Conservation (phyloP, 768 basidiomycete genomes). For the Pholiota conissans region DNA sequence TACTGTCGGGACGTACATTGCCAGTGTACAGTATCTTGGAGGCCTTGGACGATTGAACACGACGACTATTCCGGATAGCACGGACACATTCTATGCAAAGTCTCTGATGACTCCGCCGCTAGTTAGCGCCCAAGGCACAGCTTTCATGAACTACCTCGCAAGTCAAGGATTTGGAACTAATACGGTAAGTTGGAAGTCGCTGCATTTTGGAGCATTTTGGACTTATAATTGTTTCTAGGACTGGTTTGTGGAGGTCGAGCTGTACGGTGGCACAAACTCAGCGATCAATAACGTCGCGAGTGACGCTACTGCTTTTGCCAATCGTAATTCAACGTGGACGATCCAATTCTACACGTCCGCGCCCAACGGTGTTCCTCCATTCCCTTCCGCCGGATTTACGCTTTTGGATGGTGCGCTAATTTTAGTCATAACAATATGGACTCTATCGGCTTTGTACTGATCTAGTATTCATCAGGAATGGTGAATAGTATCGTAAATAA, state of each 20-base stretch:
- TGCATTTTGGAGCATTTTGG: neutral
- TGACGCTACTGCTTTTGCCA: conserved; percentile 44
- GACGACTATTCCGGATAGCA: conserved; percentile 23
- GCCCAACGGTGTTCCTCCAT: conserved; percentile 34
- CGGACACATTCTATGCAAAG: conserved; percentile 46
- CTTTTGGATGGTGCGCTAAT: conserved; percentile 40
- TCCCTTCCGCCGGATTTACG: conserved; percentile 41
- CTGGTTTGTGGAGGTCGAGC: conserved; percentile 36
- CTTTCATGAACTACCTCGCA: conserved; percentile 40
- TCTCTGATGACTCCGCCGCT: conserved; percentile 43
- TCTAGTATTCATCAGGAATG: conserved; percentile 24
- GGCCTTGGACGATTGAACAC: conserved; percentile 25
- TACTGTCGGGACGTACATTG: conserved; percentile 30
- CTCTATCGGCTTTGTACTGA: neutral
- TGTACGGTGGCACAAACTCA: conserved; percentile 46
- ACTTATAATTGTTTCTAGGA: conserved; percentile 8
- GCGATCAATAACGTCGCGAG: conserved; percentile 41
- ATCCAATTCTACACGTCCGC: conserved; percentile 53
- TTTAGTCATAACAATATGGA: neutral
- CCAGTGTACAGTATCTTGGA: conserved; percentile 29
- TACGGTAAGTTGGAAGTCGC: conserved; percentile 21
- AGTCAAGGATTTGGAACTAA: conserved; percentile 34
- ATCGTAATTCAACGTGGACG: conserved; percentile 42
- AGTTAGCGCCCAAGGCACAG: conserved; percentile 28
- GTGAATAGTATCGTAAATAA: conserved; percentile 31